Evolutionary conservation across 2,329 filamentous ascomycete genomes (phyloP).

Genomic region (Xylaria multiplex): DNA sequence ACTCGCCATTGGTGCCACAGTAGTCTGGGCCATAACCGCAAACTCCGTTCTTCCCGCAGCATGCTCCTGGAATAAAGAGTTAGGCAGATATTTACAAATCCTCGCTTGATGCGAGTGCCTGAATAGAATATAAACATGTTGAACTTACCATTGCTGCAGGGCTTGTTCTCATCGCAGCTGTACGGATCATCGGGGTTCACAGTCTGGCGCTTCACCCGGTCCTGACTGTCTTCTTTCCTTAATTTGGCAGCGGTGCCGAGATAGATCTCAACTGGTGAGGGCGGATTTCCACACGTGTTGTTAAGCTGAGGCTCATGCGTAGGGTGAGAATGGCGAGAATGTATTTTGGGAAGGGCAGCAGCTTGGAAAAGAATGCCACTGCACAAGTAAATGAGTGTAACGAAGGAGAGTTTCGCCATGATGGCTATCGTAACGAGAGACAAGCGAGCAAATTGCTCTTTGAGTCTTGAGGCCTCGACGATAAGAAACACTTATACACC

Average conservation of each 20-base stretch:
- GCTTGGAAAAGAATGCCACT: too few species aligned
- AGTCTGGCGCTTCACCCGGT: conserved; percentile 6
- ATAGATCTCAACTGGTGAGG: conserved; percentile 10
- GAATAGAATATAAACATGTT: not conserved
- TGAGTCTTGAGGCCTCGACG: too few species aligned
- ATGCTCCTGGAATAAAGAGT: conserved; percentile 17
- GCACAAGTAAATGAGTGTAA: too few species aligned
- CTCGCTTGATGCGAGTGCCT: too few species aligned
- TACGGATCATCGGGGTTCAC: conserved; percentile 10
- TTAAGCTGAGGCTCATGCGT: too few species aligned
- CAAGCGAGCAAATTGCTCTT: too few species aligned
- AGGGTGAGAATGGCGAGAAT: too few species aligned
- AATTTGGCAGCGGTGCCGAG: conserved; percentile 11
- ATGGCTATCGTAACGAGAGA: too few species aligned
- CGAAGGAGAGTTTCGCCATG: too few species aligned
- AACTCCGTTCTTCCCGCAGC: conserved; percentile 22
- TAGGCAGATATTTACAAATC: too few species aligned
- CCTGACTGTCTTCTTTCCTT: not conserved
- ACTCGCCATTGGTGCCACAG: conserved; percentile 41
- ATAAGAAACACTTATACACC: too few species aligned
- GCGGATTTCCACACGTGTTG: not conserved
- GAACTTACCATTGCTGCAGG: conserved; percentile 34
- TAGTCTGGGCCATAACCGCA: conserved; percentile 28
- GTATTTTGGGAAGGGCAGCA: too few species aligned
- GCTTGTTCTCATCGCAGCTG: conserved; percentile 11